These are phyloP conservation scores for Diospyros kaki DNA, from an alignment of 148 eudicot genomes.

Conservation along the genomic window DNA sequence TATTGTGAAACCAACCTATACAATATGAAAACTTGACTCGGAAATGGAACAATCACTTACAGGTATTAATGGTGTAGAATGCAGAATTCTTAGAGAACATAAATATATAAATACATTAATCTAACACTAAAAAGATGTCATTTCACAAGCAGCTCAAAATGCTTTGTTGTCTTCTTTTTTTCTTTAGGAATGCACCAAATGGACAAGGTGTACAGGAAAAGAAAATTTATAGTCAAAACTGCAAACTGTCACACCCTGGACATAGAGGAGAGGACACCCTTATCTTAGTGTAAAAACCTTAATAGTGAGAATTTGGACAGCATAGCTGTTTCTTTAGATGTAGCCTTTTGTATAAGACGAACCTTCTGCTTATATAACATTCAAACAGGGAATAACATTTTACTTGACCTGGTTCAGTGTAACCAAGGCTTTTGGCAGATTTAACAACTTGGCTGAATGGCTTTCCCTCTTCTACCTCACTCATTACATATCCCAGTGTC, in stretches of 20 bases:
- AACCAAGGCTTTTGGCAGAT: conserved; percentile 84
- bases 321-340: neutral
- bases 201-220: neutral
- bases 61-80: neutral
- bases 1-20: too few relatives aligned
- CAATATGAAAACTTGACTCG: too few relatives aligned
- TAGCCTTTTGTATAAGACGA: neutral
- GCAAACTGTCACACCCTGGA: neutral
- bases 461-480: conserved; percentile 88
- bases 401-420: conserved; percentile 89
- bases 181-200: neutral
- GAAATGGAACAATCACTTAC: too few relatives aligned
- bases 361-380: neutral
- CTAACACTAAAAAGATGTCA: neutral
- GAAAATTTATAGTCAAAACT: neutral
- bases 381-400: neutral
- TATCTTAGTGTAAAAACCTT: too few relatives aligned
- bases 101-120: too few relatives aligned
- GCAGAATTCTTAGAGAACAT: neutral
- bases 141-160: neutral
- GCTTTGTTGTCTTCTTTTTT: neutral
- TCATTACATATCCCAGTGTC: conserved; percentile 95
- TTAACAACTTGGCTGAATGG: conserved; percentile 86
- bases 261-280: too few relatives aligned
- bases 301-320: neutral